These are phyloP conservation scores for Tripidium arundinaceum DNA, from an alignment of 202 grass and related monocot genomes.

Conservation along the genomic window DNA sequence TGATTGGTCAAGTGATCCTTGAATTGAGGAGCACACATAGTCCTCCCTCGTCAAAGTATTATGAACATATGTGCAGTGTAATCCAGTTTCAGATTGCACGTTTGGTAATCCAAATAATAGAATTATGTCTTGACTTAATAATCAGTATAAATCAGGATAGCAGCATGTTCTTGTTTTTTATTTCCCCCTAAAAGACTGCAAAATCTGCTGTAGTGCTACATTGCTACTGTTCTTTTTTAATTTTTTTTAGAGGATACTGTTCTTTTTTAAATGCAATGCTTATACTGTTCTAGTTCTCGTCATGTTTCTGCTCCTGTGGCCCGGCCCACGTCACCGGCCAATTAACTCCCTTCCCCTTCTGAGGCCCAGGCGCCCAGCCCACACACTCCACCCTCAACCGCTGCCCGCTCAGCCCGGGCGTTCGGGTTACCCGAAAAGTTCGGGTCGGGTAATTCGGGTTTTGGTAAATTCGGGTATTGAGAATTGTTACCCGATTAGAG, in stretches of 20 bases:
- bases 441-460: too few species aligned
- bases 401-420: neutral
- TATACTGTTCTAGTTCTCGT: too few species aligned
- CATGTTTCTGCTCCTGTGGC: neutral
- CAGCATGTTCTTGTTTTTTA: too few species aligned
- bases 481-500: too few species aligned
- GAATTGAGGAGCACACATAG: constrained; percentile 91
- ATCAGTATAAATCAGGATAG: neutral
- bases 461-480: too few species aligned
- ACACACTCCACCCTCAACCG: neutral
- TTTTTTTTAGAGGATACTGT: neutral
- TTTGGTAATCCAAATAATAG: neutral
- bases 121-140: neutral
- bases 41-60: constrained; percentile 61
- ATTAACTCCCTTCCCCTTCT: neutral
- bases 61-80: neutral
- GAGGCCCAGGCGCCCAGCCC: neutral
- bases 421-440: too few species aligned
- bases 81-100: neutral
- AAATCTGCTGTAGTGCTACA: neutral
- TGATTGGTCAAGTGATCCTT: constrained; percentile 77
- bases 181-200: neutral
- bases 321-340: neutral
- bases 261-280: too few species aligned
- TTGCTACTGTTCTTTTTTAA: neutral